Evolutionary conservation across 352 stramenopile genomes (phyloP).

Genomic region (Lagenidium sp.): DNA sequence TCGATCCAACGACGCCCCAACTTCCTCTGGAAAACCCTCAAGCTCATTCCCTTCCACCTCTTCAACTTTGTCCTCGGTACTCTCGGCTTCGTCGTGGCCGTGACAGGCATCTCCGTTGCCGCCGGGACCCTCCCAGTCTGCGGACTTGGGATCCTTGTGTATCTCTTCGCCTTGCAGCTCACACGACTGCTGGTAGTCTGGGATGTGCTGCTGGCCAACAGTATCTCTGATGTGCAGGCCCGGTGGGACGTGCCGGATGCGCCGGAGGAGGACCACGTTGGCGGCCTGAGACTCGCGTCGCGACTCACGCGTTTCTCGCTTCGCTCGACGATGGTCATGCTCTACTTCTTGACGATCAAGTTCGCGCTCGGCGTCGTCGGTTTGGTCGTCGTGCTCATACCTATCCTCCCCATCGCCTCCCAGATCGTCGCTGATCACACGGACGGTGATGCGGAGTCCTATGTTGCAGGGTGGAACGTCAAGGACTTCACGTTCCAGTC

Average conservation of each 20-base stretch:
- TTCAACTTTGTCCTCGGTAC: conserved; percentile 49
- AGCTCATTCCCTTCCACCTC: conserved; percentile 53
- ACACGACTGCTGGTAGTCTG: conserved; percentile 34
- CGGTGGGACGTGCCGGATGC: conserved; percentile 3
- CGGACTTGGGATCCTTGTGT: conserved; percentile 49
- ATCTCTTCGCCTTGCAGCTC: conserved; percentile 51
- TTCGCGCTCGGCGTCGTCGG: conserved; percentile 26
- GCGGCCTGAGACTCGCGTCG: conserved; percentile 6
- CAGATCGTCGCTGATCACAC: conserved; percentile 8
- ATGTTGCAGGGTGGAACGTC: conserved; percentile 2
- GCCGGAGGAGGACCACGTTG: conserved; percentile 1
- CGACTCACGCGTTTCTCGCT: conserved; percentile 10
- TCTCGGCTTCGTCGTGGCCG: conserved; percentile 35
- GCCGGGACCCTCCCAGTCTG: conserved; percentile 50
- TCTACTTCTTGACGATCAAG: conserved; percentile 40
- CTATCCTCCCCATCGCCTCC: conserved; percentile 21
- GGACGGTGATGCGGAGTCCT: not conserved
- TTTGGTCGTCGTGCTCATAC: conserved; percentile 12
- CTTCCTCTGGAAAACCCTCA: conserved; percentile 14
- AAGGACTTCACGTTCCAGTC: conserved; percentile 7
- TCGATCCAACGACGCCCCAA: too few species aligned
- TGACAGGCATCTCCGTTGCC: conserved; percentile 37
- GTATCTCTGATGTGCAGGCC: conserved; percentile 26
- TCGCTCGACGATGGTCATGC: conserved; percentile 16
- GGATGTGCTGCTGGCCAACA: conserved; percentile 59